A percentile compares a stretch with the other conserved stretches of the same genome.
Conservation (phyloP, 2,329 filamentous ascomycete genomes). For the Emericellopsis cladophorae region DNA sequence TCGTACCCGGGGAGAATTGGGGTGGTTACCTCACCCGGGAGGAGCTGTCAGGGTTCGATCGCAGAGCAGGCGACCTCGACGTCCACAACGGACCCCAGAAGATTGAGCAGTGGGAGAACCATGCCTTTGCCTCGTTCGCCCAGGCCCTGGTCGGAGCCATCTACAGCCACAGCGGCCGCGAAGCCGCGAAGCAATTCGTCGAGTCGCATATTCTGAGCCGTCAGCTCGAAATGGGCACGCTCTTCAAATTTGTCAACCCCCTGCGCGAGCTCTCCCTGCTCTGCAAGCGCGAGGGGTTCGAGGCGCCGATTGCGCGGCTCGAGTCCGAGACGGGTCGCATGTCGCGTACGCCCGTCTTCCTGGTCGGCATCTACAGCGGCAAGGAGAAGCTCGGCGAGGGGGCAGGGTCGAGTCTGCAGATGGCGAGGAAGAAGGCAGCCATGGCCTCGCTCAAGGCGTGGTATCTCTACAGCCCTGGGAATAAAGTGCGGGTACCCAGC, state of each 20-base stretch:
- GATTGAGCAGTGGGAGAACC: slow-evolving; percentile 59
- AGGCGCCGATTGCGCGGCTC: slow-evolving; percentile 72
- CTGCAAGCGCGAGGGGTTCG: slow-evolving; percentile 82
- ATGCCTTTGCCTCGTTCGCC: slow-evolving; percentile 64
- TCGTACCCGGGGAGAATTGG: slow-evolving; percentile 31
- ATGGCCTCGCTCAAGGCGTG: slow-evolving; percentile 82
- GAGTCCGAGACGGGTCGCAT: slow-evolving; percentile 81
- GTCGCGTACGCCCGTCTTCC: slow-evolving; percentile 77
- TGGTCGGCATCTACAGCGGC: slow-evolving; percentile 90
- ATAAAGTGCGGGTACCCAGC: slow-evolving; percentile 52
- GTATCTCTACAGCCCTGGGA: slow-evolving; percentile 84
- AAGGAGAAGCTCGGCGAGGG: slow-evolving; percentile 86
- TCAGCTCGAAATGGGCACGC: slow-evolving; percentile 57
- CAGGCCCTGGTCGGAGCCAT: slow-evolving; percentile 74
- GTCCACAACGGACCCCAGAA: slow-evolving; percentile 11
- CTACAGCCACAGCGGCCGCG: slow-evolving; percentile 72
- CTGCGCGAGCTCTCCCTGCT: slow-evolving; percentile 72
- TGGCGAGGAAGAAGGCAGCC: slow-evolving; percentile 66
- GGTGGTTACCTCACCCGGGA: slow-evolving; percentile 33
- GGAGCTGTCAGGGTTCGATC: slow-evolving; percentile 32
- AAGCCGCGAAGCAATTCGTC: slow-evolving; percentile 72
- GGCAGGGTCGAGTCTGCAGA: slow-evolving; percentile 63
- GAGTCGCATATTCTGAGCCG: slow-evolving; percentile 72
- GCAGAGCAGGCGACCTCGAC: slow-evolving; percentile 50
- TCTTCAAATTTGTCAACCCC: slow-evolving; percentile 79